A percentile compares a stretch with the other conserved stretches of the same genome.
Evolutionary conservation across 2,329 filamentous ascomycete species (phyloP).

Genomic region (Penicillium aurantiogriseum): DNA sequence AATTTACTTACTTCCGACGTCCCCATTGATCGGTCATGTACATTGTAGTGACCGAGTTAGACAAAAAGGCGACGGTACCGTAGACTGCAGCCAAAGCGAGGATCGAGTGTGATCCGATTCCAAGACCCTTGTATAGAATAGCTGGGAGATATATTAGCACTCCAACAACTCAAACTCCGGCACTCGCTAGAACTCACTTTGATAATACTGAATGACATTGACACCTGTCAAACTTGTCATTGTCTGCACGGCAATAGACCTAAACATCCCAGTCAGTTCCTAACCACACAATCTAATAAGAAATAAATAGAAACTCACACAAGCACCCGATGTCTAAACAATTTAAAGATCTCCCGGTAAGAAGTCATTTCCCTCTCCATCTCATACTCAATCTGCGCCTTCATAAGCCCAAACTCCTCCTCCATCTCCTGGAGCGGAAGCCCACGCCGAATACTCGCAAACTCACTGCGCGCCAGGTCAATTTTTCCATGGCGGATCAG

Average conservation of each 20-base stretch:
- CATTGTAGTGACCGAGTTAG: constrained; percentile 53
- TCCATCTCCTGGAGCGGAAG: constrained; percentile 46
- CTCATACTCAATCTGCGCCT: constrained; percentile 56
- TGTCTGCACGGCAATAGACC: constrained; percentile 56
- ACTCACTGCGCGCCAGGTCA: constrained; percentile 51
- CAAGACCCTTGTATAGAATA: constrained; percentile 55
- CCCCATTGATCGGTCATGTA: constrained; percentile 60
- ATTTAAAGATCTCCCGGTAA: constrained; percentile 51
- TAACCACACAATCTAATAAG: neutral
- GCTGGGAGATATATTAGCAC: constrained; percentile 33
- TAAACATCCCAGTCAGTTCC: constrained; percentile 19
- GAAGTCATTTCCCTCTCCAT: constrained; percentile 56
- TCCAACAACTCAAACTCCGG: neutral
- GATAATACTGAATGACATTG: constrained; percentile 53
- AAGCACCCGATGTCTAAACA: constrained; percentile 54
- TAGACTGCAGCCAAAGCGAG: constrained; percentile 56
- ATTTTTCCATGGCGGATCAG: constrained; percentile 52
- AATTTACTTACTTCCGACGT: constrained; percentile 48
- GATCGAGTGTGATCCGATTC: constrained; percentile 51
- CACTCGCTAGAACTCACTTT: constrained; percentile 1
- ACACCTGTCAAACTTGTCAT: constrained; percentile 59
- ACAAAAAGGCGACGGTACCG: constrained; percentile 53
- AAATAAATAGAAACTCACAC: constrained; percentile 44
- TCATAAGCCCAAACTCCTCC: constrained; percentile 56
- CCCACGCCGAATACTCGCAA: constrained; percentile 50